phyloP scores from a whole-genome alignment of 2,329 filamentous ascomycete genomes.

The Alternaria gansuensis region DNA sequence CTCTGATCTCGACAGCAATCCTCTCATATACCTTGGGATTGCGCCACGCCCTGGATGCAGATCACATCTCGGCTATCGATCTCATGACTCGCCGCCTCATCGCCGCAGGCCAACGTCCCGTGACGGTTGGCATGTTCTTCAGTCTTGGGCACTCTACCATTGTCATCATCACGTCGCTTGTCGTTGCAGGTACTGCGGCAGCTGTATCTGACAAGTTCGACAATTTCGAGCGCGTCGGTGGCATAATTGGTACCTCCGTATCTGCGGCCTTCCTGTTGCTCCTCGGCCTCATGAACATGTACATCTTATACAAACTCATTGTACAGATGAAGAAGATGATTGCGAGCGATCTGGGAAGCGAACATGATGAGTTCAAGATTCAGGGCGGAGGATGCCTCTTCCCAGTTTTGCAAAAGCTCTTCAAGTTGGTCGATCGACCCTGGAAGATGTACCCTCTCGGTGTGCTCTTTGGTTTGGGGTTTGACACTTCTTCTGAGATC shows the following conservation, averaged over 20 bases:
- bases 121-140: constrained; percentile 94
- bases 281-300: constrained; percentile 83
- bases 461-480: constrained; percentile 85
- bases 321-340: constrained; percentile 72
- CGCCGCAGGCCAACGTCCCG: constrained; percentile 82
- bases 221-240: constrained; percentile 79
- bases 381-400: constrained; percentile 81
- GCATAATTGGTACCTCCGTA: constrained; percentile 88
- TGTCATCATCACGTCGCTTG: constrained; percentile 87
- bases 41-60: constrained; percentile 95
- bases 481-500: constrained; percentile 95
- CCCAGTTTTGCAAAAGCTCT: constrained; percentile 74
- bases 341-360: constrained; percentile 56
- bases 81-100: constrained; percentile 91
- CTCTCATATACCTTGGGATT: constrained; percentile 89
- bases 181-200: constrained; percentile 89
- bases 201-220: constrained; percentile 83
- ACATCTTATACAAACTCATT: constrained; percentile 83
- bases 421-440: constrained; percentile 74
- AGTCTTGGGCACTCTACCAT: constrained; percentile 93
- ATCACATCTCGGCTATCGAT: constrained; percentile 92
- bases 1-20: constrained; percentile 79
- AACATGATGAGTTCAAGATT: constrained; percentile 68
- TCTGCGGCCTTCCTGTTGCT: constrained; percentile 84
- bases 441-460: constrained; percentile 98